Percentiles rank a stretch among this genome's conserved stretches.
phyloP scores from a whole-genome alignment of 176 grass and related monocot genomes.

The Cenchrus americanus region DNA sequence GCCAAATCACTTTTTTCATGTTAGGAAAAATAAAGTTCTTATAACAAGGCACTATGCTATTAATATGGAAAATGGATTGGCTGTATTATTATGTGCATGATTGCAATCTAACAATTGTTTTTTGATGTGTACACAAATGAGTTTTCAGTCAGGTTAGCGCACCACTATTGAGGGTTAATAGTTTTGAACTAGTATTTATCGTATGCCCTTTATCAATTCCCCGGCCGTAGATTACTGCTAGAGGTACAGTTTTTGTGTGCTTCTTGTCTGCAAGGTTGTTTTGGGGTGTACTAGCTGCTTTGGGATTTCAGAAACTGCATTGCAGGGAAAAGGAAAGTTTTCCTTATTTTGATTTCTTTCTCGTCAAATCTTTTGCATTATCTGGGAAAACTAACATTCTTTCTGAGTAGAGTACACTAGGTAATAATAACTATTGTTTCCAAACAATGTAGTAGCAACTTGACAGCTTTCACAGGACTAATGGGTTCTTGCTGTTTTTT shows the following conservation, averaged over 20 bases:
- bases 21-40: neutral
- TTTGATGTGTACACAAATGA: neutral
- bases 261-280: neutral
- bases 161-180: neutral
- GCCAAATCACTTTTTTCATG: neutral
- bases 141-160: neutral
- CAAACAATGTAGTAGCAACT: constrained; percentile 11
- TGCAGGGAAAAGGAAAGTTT: neutral
- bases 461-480: neutral
- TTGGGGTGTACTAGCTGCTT: neutral
- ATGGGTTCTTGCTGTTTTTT: neutral
- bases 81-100: constrained; percentile 4
- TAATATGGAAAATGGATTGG: constrained; percentile 10
- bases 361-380: neutral
- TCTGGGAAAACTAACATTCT: constrained; percentile 16
- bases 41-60: neutral
- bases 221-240: neutral
- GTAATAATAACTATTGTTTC: neutral
- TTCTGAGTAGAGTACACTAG: constrained; percentile 6
- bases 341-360: neutral
- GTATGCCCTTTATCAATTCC: neutral
- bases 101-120: neutral
- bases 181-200: neutral
- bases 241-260: neutral
- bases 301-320: neutral